Base-by-base conservation (phyloP, 1,284 basidiomycete species). In the Inonotus obliquus region DNA sequence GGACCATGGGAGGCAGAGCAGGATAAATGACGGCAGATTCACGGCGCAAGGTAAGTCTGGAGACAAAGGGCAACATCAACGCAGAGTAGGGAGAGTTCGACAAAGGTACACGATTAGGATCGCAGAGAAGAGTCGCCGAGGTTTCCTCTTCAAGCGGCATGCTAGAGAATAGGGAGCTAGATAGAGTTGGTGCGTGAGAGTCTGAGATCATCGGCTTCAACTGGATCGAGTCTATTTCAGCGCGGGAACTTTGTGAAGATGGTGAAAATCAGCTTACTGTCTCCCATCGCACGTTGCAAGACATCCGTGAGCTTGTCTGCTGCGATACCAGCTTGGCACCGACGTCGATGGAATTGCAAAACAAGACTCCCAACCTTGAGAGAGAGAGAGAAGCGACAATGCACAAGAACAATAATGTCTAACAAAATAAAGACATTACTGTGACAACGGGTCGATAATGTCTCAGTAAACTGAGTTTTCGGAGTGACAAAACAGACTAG, bases 11-110 rank as follows among this genome's bases (percentile, higher is more conserved):
- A 44, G 49, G 48, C 21, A 19, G 13, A 14, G 27, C 41, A 27
- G 60, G 60, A 61, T 61, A 57, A 61, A 47, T n/a, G n/a, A 52
- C 60, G 60, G 60, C 54, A 52, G 54, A 61, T 61, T 48, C 54
- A 23, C 60, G 60, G 60, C 52, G 23, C 23, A n/a, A 21, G 17
- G 29, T 27, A 29, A 61, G 54, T 21, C 44, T n/a, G 35, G 35
- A 41, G 32, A 49, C 35, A n/a, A 49, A 53, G 41, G 45, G 45
- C 29, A 44, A 19, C 44, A 37, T 47, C 17, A 54, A 51, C 48
- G 47, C 10, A 27, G 54, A 25, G 17, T 39, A 23, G 9, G 47
- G 37, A 27, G 32, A 37, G 47, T 4, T 49, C n/a, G 19, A 14
- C 14, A 25, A 23, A 48, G 48, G 32, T 35, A 21, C 25, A 27